phyloP scores from a whole-genome alignment of 371 early-diverging fungal genomes.

The Choanephora cucurbitarum region DNA sequence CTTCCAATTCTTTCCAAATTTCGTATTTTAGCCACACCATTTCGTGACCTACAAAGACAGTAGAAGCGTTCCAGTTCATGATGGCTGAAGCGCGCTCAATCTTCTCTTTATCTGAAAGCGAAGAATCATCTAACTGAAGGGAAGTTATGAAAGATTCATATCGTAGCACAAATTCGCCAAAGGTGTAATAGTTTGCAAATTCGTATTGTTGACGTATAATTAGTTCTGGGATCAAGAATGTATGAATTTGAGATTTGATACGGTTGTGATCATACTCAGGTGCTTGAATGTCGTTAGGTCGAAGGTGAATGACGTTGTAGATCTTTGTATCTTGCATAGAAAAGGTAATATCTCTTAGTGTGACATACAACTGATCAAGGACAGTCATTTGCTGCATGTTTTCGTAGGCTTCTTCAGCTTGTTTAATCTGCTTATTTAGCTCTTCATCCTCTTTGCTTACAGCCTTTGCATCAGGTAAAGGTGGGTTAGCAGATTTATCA shows the following conservation, averaged over 20 bases:
- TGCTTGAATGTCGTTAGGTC: slow-evolving; percentile 66
- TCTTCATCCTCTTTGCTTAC: slow-evolving; percentile 25
- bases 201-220: slow-evolving; percentile 51
- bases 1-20: slow-evolving; percentile 75
- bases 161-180: slow-evolving; percentile 59
- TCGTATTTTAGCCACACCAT: slow-evolving; percentile 64
- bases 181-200: slow-evolving; percentile 57
- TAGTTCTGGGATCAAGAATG: slow-evolving; percentile 61
- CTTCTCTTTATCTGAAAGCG: slow-evolving; percentile 16
- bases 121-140: slow-evolving; percentile 25
- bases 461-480: slow-evolving; percentile 12
- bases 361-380: slow-evolving; percentile 59
- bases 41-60: slow-evolving; percentile 48
- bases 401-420: slow-evolving; percentile 48
- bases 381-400: slow-evolving; percentile 58
- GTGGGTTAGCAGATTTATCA: background rate
- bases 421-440: slow-evolving; percentile 26
- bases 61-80: slow-evolving; percentile 32
- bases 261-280: slow-evolving; percentile 49
- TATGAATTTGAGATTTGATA: slow-evolving; percentile 62
- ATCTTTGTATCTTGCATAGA: slow-evolving; percentile 73
- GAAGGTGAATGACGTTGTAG: slow-evolving; percentile 82
- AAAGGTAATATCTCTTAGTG: slow-evolving; percentile 66
- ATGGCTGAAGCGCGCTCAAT: slow-evolving; percentile 31
- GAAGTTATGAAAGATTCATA: slow-evolving; percentile 34